A percentile compares a stretch with the other conserved stretches of the same genome.
These are phyloP conservation scores for Stellera chamaejasme DNA, from an alignment of 345 rosid species.

Conservation along the genomic window DNA sequence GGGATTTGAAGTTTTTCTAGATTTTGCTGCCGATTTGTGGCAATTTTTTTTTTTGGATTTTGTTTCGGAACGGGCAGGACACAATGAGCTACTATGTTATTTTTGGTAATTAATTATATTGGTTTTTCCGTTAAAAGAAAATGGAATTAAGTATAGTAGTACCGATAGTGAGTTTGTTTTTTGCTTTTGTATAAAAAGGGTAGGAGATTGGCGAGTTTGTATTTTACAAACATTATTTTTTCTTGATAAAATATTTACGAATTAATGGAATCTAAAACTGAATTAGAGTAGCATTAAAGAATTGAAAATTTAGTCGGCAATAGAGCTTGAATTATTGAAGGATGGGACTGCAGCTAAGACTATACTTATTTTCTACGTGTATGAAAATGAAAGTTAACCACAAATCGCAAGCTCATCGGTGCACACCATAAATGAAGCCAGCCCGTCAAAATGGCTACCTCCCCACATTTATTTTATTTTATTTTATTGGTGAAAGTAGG, in stretches of 20 bases:
- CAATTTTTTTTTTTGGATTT: no score
- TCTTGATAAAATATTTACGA: no score
- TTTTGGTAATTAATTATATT: no score
- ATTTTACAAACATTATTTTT: background rate
- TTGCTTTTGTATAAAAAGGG: no score
- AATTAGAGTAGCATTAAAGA: background rate
- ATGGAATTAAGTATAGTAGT: background rate
- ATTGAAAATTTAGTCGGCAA: background rate
- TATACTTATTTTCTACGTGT: background rate
- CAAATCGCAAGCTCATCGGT: background rate
- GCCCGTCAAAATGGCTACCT: background rate
- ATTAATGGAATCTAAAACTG: no score
- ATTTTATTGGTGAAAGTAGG: background rate
- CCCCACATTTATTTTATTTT: background rate
- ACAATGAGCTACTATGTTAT: no score
- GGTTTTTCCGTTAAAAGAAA: no score
- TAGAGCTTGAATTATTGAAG: background rate
- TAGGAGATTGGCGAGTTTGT: no score
- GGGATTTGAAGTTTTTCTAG: no score
- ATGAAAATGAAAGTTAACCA: slow-evolving; percentile 11
- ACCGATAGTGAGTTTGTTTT: background rate
- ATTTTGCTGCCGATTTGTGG: no score
- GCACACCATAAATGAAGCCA: background rate
- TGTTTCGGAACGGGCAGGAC: no score
- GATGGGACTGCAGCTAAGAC: no score